Evolutionary conservation across 768 basidiomycete genomes (phyloP), one percentile per base, ranked within the genome.

Genomic region (Naganishia kalamii): DNA sequence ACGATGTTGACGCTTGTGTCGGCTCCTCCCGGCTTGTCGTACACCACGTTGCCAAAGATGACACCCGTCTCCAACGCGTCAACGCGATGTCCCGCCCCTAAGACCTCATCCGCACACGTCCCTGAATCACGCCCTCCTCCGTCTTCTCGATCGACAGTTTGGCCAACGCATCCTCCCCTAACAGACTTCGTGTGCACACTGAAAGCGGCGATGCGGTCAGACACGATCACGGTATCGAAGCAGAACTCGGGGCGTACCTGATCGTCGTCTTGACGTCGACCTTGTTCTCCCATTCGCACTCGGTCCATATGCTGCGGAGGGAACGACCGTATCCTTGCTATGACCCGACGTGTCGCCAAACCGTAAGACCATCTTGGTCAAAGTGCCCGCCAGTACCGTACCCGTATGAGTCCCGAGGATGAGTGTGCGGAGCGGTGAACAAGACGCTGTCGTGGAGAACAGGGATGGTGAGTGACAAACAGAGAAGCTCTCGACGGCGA

Each of bases 11-110:
- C 77, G 59, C 70, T 71, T 21, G 87, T 86, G 73, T 96, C 93
- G 0, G 87, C 83, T 74, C 93, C 85, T 44, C 87, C 88, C 0
- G 88, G 87, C 11, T 89, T 90, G 73, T 96, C 92, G 88, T 94
- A 98, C 12, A 94, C 85, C 66, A 97, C 97, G 75, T 90, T 93
- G 19, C 96, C 96, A 69, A 98, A 98, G 70, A 97, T 96, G 67
- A 97, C 93, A 46, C 93, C 96, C 0, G 96, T 98, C 79, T 99
- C 96, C 0, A 96, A n/a, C n/a, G 78, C 19, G 89, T 90, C 67
- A 97, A 81, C 1, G 94, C 94, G 68, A 98, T 97, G 61, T 94
- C 94, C 77, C 97, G 94, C 25, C 94, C 96, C 81, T 98, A 97
- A 74, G 90, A 92, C 65, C 94, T 85, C 74, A 98, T 97, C 59